Percentiles rank a stretch among this genome's conserved stretches.
Evolutionary conservation across 2,329 filamentous ascomycete species (phyloP).

Genomic region (Chaetothyriales sp.): DNA sequence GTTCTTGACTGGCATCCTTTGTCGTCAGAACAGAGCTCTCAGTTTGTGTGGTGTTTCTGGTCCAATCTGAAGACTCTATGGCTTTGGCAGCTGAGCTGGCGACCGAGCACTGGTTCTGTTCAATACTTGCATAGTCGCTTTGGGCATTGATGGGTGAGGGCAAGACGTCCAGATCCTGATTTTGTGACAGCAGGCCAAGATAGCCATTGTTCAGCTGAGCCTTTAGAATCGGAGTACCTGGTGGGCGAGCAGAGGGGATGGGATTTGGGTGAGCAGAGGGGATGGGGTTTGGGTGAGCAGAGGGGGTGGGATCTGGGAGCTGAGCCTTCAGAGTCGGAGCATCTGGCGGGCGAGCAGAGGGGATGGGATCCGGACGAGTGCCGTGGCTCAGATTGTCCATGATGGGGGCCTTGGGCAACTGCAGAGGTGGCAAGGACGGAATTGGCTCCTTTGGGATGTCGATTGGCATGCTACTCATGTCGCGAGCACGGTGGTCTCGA

Average conservation of each 20-base stretch:
- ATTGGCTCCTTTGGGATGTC: conserved; percentile 10
- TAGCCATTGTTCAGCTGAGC: conserved; percentile 7
- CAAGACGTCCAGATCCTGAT: conserved; percentile 2
- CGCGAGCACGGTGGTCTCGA: conserved; percentile 4
- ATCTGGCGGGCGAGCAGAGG: conserved; percentile 7
- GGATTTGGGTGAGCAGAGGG: conserved; percentile 3
- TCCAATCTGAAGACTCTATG: neutral
- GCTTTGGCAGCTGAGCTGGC: neutral
- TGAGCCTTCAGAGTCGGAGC: conserved; percentile 6
- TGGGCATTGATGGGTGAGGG: neutral
- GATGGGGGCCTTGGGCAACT: conserved; percentile 6
- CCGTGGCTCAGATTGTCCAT: conserved; percentile 5
- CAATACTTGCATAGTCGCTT: neutral
- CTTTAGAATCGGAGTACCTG: conserved; percentile 5
- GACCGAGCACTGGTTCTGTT: neutral
- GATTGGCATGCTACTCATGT: conserved; percentile 5
- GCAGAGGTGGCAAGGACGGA: conserved; percentile 9
- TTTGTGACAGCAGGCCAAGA: conserved; percentile 3
- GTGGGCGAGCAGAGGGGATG: conserved; percentile 10
- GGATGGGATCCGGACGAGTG: conserved; percentile 5
- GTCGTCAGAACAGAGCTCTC: neutral
- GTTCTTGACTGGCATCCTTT: neutral
- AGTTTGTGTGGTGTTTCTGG: neutral
- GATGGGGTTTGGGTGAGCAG: conserved; percentile 6
- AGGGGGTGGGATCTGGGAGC: conserved; percentile 8